phyloP scores from a whole-genome alignment of 225 moss, liverwort and hornwort genomes.

The Rhytidiadelphus loreus region DNA sequence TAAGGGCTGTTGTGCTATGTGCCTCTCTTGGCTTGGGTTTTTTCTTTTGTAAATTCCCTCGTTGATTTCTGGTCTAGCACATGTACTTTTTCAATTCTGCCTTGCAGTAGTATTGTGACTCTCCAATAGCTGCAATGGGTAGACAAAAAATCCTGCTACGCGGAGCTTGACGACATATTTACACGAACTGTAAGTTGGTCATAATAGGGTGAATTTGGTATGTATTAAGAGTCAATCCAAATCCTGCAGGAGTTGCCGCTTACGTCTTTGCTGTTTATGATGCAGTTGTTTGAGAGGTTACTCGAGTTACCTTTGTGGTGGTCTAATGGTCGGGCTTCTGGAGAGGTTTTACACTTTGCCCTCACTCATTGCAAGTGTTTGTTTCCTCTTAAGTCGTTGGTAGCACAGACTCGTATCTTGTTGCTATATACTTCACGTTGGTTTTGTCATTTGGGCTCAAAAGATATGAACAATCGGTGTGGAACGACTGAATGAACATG shows the following conservation, averaged over 20 bases:
- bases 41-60: neutral
- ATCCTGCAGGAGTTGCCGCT: constrained; percentile 14
- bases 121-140: neutral
- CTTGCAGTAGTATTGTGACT: neutral
- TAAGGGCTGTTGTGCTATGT: neutral
- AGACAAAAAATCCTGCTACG: neutral
- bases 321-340: constrained; percentile 82
- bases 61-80: neutral
- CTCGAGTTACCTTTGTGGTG: constrained; percentile 92
- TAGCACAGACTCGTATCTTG: neutral
- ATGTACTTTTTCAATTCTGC: neutral
- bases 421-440: neutral
- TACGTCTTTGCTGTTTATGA: neutral
- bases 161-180: neutral
- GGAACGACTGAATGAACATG: neutral
- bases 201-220: neutral
- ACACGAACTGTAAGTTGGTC: neutral
- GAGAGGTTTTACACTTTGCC: constrained; percentile 55
- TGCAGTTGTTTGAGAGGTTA: constrained; percentile 93
- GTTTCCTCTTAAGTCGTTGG: neutral
- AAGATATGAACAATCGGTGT: neutral
- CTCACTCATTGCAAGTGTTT: neutral
- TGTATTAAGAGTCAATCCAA: neutral
- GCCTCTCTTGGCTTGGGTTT: neutral
- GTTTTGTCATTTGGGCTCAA: neutral